Evolutionary conservation across 2,329 filamentous ascomycete species (phyloP), one percentile per base, ranked within the genome.

Genomic region (Fusarium temperatum): DNA sequence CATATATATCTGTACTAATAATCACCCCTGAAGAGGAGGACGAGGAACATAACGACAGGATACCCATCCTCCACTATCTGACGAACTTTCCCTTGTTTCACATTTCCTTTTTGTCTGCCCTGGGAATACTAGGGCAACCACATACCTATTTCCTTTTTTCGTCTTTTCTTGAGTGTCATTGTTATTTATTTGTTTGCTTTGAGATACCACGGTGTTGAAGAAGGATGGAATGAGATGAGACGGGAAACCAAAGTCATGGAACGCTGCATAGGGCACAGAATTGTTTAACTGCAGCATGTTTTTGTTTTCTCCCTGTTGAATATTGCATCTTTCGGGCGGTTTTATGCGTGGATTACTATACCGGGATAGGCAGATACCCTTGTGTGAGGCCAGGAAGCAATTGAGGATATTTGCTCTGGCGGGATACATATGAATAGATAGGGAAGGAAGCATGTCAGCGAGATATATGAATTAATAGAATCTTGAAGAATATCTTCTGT

Each of bases 201-300:
- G 72, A 78, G 77, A 78, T 78, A 78, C 77, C 77, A 78, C 68
- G 77, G 72, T 74, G 72, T 74, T 74, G 72, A 68, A 72, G 71
- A 65, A 72, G 71, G 71, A 74, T 74, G 71, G 71, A 72, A 68
- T 36, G 71, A 42, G 71, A 72, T 54, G 35, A 70, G 66, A 70
- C 36, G 44, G 55, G 59, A 68, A 72, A 59, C 45, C 50, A 60
- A 74, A 67, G 50, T 44, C 56, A 74, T 51, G 67, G 45, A 55
- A 56, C 41, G 36, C 62, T 67, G 50, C 55, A 57, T n/a, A 54
- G 57, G 35, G 17, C 55, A 68, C 55, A 68, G 42, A 51, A 63
- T 51, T 73, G 70, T 70, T 61, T 57, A 28, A 55, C 24, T 71
- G 26, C 57, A 63, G 56, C 60, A 60, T 57, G 44, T 66, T 51